Percentiles rank a stretch among this genome's conserved stretches.
Conservation (phyloP, 208 protist genomes). For the Acanthamoeba sp. region DNA sequence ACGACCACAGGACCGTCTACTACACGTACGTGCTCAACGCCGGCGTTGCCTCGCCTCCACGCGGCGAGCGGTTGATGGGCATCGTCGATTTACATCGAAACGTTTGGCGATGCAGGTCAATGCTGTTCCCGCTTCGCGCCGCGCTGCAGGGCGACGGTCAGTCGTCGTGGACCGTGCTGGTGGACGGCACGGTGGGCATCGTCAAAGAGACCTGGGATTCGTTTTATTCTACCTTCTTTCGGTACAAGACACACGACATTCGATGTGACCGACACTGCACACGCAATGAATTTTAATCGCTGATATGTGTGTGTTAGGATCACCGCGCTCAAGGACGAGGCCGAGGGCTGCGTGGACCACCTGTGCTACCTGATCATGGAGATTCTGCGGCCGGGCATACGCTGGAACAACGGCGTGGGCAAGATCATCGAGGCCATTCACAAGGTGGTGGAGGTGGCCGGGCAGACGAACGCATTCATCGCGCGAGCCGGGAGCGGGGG, state of each 20-base stretch:
- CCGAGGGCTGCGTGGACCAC: conserved; percentile 11
- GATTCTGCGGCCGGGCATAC: conserved; percentile 14
- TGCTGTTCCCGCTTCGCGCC: conserved; percentile 3
- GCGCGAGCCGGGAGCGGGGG: not conserved
- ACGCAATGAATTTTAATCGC: too few relatives aligned
- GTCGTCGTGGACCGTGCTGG: conserved; percentile 21
- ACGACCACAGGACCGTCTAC: not conserved
- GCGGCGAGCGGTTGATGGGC: too few relatives aligned
- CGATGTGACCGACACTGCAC: too few relatives aligned
- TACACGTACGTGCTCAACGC: not conserved
- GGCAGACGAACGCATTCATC: not conserved
- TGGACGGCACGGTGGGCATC: conserved; percentile 2
- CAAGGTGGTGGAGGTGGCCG: not conserved
- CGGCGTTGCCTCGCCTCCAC: too few relatives aligned
- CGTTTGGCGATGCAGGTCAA: not conserved
- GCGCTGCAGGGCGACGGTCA: conserved; percentile 30
- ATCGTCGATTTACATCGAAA: too few relatives aligned
- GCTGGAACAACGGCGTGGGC: conserved; percentile 35
- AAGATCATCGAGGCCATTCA: conserved; percentile 23
- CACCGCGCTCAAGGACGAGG: not conserved
- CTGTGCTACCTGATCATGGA: conserved; percentile 18
- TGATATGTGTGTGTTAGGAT: not conserved
- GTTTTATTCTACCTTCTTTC: not conserved
- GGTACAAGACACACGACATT: not conserved
- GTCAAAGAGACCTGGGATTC: not conserved